These are phyloP conservation scores for Stromatinia cepivora DNA, from an alignment of 2,329 filamentous ascomycete genomes.

Conservation along the genomic window DNA sequence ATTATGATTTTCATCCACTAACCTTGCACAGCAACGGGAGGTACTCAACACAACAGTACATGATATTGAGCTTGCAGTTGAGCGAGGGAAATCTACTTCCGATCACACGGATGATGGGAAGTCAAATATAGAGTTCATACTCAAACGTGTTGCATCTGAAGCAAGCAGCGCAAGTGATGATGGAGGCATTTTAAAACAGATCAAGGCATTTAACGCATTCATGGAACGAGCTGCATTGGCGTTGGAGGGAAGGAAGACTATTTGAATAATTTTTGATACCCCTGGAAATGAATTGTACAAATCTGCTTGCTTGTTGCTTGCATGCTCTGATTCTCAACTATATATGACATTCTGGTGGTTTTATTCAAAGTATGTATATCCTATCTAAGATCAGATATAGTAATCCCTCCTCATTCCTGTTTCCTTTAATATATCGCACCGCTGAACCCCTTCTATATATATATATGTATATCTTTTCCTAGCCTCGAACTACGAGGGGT, in stretches of 20 bases:
- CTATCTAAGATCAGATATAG: not conserved
- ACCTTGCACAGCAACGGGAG: constrained; percentile 47
- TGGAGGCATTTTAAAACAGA: constrained; percentile 56
- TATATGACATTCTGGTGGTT: not conserved
- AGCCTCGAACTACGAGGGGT: too few species aligned
- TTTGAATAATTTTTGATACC: constrained; percentile 23
- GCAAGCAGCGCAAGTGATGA: constrained; percentile 51
- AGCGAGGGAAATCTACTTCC: constrained; percentile 51
- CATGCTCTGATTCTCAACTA: too few species aligned
- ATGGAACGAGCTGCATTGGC: constrained; percentile 60
- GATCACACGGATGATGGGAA: constrained; percentile 51
- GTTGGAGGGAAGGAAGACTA: constrained; percentile 47
- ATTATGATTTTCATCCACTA: constrained; percentile 12
- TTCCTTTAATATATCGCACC: too few species aligned
- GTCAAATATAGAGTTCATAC: constrained; percentile 57
- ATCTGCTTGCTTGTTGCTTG: not conserved
- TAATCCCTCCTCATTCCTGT: too few species aligned
- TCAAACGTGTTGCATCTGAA: constrained; percentile 56
- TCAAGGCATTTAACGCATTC: constrained; percentile 63
- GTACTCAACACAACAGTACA: constrained; percentile 58
- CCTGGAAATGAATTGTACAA: constrained; percentile 8
- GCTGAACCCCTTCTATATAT: too few species aligned
- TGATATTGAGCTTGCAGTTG: constrained; percentile 59
- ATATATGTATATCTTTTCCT: too few species aligned
- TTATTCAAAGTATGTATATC: not conserved